Evolutionary conservation across 1,284 basidiomycete species (phyloP), one percentile per base, ranked within the genome.

Genomic region (Pyrrhoderma noxium): DNA sequence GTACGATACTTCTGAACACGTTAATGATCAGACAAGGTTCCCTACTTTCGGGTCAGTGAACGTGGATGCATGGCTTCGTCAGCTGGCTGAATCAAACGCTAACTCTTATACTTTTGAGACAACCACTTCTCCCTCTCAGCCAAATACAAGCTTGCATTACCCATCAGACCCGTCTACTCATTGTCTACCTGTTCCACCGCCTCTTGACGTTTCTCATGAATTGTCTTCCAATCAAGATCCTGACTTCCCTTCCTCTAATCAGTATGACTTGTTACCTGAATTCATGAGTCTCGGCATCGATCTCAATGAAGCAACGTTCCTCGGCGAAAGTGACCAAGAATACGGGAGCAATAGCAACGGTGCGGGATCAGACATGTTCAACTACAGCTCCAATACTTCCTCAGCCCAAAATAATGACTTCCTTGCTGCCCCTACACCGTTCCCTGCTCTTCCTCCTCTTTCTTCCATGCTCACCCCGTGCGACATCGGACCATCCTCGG

Each of bases 1-100:
- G 7, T 31, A 45, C 40, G 39, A 19, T 43, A 40, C 8, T 22
- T 19, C n/a, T 8, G 42, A 45, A 13, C 42, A 23, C 11, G 21
- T 22, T n/a, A 18, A 16, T 22, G 14, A 16, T 14, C 38, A 40
- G 7, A 7, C 38, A 5, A 5, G 8, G 38, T 16, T 7, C 38
- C 38, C 16, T 22, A 16, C 38, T n/a, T 40, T 40, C 14, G 44
- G 44, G 9, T 47, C 50, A 22, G 51, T 52, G n/a, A 44, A 51
- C 27, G 43, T 51, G 11, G 51, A 52, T 39, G 51, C 51, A 8
- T 52, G 51, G 51, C 45, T 52, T 25, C 51, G 51, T n/a, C 45
- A 52, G 45, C 18, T 52, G 23, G 31, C 38, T 16, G 44, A 9
- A 18, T 52, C 50, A 13, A 42, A 47, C 19, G 21, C 14, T 19